Conservation (phyloP, 371 early-diverging fungal species). For the Phascolomyces articulosus region DNA sequence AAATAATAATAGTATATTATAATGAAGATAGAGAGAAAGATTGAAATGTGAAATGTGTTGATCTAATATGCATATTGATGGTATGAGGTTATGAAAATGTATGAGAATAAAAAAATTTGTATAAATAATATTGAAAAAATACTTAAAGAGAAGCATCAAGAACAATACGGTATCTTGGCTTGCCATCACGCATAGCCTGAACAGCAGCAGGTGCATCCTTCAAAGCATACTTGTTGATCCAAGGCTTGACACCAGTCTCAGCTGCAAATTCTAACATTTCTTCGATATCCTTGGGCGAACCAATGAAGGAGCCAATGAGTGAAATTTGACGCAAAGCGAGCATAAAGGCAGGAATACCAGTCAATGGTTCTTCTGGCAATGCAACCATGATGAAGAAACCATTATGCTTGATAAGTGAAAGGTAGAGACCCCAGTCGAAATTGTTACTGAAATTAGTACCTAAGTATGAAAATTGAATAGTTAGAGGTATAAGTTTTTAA, state of each 20-base stretch:
- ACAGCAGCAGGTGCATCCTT: constrained; percentile 65
- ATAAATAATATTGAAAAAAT: neutral
- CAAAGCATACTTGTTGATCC: constrained; percentile 69
- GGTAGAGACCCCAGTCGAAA: constrained; percentile 44
- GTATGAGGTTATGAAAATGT: neutral
- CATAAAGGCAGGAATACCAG: constrained; percentile 27
- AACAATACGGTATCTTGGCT: constrained; percentile 71
- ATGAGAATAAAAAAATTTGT: too few relatives aligned
- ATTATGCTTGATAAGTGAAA: constrained; percentile 41
- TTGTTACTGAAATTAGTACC: constrained; percentile 40
- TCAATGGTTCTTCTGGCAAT: constrained; percentile 55
- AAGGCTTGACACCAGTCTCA: constrained; percentile 62
- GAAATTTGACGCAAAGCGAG: constrained; percentile 46
- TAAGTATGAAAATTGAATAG: too few relatives aligned
- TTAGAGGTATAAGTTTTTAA: too few relatives aligned
- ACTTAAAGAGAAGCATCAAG: constrained; percentile 34
- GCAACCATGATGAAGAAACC: constrained; percentile 63
- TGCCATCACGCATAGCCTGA: constrained; percentile 59
- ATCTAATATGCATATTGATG: too few relatives aligned
- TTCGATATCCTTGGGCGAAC: constrained; percentile 52
- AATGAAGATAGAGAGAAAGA: too few relatives aligned
- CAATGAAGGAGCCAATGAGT: constrained; percentile 73
- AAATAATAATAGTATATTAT: too few relatives aligned
- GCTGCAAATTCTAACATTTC: constrained; percentile 77
- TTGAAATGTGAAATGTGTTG: too few relatives aligned